Base-by-base conservation (phyloP, 139 green algal genomes). In the Closterium sp. region DNA sequence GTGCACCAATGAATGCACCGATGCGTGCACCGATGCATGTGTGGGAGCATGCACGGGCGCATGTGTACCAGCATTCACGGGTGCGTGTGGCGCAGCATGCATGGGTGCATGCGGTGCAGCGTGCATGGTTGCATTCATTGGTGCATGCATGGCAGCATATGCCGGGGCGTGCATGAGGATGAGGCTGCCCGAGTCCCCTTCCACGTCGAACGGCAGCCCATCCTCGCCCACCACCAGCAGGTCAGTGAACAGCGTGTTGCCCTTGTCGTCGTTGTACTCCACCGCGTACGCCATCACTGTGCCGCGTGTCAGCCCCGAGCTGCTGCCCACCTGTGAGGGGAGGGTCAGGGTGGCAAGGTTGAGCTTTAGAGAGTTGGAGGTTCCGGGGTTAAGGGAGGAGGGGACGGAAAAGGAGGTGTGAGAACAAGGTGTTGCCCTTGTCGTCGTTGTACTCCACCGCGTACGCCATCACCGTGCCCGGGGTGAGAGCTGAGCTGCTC, bases 181-280 rank as follows among this genome's bases (percentile, higher is more conserved):
- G n/a, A 91, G 64, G n/a, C 69, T 89, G n/a, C 89, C 89, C 7
- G n/a, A 69, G 69, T 91, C 89, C 28, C 89, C 89, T 16, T 91
- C 89, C 16, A 89, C 28, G 89, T 91, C 89, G n/a, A 91, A 91
- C 12, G 89, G 89, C 31, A 69, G 28, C 6, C 32, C 76, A 4
- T 91, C 90, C 69, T 91, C 89, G 16, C 89, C 89, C 34, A 91
- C 32, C 19, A 91, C 33, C 8, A 91, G 89, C 16, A 91, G 90
- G 89, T 91, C 89, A 21, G 89, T 91, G 84, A 89, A 91, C 69
- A 91, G 35, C 28, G n/a, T 66, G 23, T 90, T 90, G 33, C 89
- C 89, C 69, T 91, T 91, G 34, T 91, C 89, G 69, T 91, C 89
- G 89, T 87, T 89, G 89, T 91, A 91, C 84, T 91, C 89, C n/a